These are phyloP conservation scores for Zygosaccharomyces lentus DNA, from an alignment of 805 yeast species.

Conservation along the genomic window DNA sequence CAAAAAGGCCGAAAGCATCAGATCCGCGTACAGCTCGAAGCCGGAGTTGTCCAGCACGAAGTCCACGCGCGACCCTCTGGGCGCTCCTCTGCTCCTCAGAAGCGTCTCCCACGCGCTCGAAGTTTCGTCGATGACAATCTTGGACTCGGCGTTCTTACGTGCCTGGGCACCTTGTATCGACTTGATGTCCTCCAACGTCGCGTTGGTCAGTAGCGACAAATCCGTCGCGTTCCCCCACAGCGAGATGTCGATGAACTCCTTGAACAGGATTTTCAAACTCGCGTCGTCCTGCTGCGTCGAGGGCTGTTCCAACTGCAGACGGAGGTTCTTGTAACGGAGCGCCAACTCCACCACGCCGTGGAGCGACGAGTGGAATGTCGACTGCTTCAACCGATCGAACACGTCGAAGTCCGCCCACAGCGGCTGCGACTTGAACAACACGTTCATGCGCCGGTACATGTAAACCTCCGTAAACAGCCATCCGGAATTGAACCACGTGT, in stretches of 20 bases:
- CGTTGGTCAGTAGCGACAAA: constrained; percentile 80
- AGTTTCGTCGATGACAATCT: constrained; percentile 75
- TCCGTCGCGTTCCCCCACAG: constrained; percentile 99
- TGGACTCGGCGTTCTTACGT: constrained; percentile 73
- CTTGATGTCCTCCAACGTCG: constrained; percentile 84
- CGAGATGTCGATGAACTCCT: constrained; percentile 81
- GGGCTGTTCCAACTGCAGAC: constrained; percentile 25
- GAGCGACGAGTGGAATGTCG: constrained; percentile 69
- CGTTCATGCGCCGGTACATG: constrained; percentile 64
- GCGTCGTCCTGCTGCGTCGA: constrained; percentile 34
- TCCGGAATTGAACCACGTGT: constrained; percentile 79
- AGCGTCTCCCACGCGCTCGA: constrained; percentile 57
- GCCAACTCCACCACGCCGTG: constrained; percentile 81
- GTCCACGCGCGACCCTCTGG: constrained; percentile 54
- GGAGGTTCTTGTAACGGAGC: constrained; percentile 48
- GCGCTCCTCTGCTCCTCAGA: constrained; percentile 10
- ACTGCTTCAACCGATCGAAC: constrained; percentile 63
- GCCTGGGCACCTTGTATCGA: constrained; percentile 88
- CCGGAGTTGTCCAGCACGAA: constrained; percentile 91
- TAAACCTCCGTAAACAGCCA: constrained; percentile 90
- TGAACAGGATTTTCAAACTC: constrained; percentile 54
- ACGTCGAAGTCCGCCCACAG: constrained; percentile 57
- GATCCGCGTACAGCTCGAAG: constrained; percentile 88
- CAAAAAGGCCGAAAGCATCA: constrained; percentile 58
- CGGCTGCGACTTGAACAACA: constrained; percentile 38